Percentiles rank a stretch among this genome's conserved stretches.
These are phyloP conservation scores for Populus tomentosa DNA, from an alignment of 441 rosid species.

Conservation along the genomic window DNA sequence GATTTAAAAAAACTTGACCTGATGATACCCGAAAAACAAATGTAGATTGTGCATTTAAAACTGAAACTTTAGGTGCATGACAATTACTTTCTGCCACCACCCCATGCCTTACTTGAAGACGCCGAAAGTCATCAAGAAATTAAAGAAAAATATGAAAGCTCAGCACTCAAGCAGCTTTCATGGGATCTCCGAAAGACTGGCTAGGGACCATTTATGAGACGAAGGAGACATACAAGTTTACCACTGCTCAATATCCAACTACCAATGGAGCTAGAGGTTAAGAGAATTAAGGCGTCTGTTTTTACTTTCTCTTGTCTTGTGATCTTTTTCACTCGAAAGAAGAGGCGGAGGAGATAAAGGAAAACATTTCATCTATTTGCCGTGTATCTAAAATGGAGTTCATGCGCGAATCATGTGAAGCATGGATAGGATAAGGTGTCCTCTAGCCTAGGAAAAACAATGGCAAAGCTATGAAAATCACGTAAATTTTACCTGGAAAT, in stretches of 20 bases:
- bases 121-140: not conserved
- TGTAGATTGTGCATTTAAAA: not conserved
- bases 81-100: not conserved
- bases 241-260: conserved; percentile 2
- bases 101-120: not conserved
- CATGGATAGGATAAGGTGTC: not conserved
- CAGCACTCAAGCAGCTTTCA: not conserved
- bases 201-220: not conserved
- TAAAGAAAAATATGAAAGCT: not conserved
- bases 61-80: not conserved
- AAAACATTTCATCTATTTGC: not conserved
- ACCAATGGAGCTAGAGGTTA: not conserved
- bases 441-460: not conserved
- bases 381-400: not conserved
- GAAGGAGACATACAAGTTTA: not conserved
- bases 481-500: not conserved
- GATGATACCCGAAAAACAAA: no score
- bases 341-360: not conserved
- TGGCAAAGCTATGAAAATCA: not conserved
- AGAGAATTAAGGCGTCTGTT: not conserved
- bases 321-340: conserved; percentile 4
- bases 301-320: not conserved
- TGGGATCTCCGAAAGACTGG: not conserved
- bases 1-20: no score
- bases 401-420: conserved; percentile 1